Conservation (phyloP, 139 green algal genomes). For the Picochlorum sp. region DNA sequence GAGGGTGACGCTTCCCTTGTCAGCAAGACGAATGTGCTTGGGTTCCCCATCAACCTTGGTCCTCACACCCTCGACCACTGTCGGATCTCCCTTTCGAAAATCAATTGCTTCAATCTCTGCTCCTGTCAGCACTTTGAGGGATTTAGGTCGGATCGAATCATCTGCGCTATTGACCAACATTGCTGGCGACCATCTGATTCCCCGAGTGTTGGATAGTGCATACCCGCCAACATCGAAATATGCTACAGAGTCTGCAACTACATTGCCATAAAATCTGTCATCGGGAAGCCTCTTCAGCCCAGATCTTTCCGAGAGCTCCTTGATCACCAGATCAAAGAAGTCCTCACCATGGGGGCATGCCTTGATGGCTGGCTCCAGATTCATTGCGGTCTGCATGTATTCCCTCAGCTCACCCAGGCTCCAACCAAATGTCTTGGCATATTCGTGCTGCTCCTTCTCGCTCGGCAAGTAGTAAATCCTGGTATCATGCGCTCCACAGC, state of each 20-base stretch:
- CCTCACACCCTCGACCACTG: not conserved
- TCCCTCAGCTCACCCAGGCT: not conserved
- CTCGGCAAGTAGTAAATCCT: not conserved
- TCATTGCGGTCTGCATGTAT: slow-evolving; percentile 5
- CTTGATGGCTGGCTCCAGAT: slow-evolving; percentile 3
- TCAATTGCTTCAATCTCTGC: not conserved
- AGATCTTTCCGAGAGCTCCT: not conserved
- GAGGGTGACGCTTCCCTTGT: not conserved
- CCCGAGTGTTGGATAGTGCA: not conserved
- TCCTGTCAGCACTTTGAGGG: not conserved
- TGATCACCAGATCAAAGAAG: not conserved
- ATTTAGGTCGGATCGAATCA: not conserved
- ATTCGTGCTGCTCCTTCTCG: not conserved
- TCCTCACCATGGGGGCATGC: not conserved
- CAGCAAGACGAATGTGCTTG: not conserved
- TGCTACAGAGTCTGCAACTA: not conserved
- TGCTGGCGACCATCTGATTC: not conserved
- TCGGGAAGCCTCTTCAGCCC: not conserved
- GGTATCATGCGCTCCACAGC: slow-evolving; percentile 1
- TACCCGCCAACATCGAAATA: slow-evolving; percentile 1
- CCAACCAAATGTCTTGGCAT: not conserved
- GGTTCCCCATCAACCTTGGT: not conserved
- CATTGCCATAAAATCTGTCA: not conserved
- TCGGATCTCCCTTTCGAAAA: not conserved
- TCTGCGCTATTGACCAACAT: not conserved